phyloP scores from a whole-genome alignment of 306 rosid species.

The Casuarina glauca region DNA sequence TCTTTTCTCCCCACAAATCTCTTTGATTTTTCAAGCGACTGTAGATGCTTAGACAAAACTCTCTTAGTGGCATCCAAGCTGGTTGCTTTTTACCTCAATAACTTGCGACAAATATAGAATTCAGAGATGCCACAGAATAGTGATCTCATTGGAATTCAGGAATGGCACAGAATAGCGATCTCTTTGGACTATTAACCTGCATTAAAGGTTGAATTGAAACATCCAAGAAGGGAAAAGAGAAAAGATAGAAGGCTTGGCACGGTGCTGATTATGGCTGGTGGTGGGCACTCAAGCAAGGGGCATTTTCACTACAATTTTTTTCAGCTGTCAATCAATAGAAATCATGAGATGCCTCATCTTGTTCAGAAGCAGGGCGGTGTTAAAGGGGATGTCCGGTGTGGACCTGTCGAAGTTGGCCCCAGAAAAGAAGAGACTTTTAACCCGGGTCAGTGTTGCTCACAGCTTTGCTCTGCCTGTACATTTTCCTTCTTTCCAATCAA shows the following conservation, averaged over 20 bases:
- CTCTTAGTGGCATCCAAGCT: background rate
- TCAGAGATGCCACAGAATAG: background rate
- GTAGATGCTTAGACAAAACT: background rate
- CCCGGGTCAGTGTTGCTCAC: background rate
- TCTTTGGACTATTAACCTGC: background rate
- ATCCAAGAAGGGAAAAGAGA: background rate
- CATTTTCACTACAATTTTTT: background rate
- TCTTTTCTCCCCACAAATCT: background rate
- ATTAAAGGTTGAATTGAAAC: background rate
- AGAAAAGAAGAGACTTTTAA: background rate
- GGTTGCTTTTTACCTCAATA: background rate
- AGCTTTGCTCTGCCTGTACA: background rate
- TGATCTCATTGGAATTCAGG: constrained; percentile 4
- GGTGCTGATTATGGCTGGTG: constrained; percentile 6
- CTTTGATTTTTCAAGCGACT: background rate
- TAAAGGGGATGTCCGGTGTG: background rate
- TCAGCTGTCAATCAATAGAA: background rate
- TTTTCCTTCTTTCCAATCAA: background rate
- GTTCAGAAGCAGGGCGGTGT: background rate
- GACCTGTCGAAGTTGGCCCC: background rate
- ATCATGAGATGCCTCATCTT: background rate
- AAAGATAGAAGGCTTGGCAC: background rate
- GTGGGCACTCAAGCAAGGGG: constrained; percentile 19
- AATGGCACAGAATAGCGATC: background rate
- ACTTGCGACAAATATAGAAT: background rate